Percentiles rank a stretch among this genome's conserved stretches.
Evolutionary conservation across 2,329 filamentous ascomycete species (phyloP).

Genomic region (Penicillium oxalicum): DNA sequence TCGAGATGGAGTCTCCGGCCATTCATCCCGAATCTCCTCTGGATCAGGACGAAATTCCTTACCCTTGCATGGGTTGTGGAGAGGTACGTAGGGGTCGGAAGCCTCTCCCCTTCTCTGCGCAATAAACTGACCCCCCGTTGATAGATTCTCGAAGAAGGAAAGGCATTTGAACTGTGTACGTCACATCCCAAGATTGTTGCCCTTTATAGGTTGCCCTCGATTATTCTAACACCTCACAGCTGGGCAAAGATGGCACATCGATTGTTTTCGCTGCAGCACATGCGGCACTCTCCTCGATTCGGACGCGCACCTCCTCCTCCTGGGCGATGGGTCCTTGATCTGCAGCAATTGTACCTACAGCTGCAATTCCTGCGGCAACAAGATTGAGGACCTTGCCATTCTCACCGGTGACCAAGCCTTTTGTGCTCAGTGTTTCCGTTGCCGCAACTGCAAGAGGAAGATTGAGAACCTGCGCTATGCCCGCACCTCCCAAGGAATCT

Average conservation of each 20-base stretch:
- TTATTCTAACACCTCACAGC: conserved; percentile 49
- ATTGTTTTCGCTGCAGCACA: conserved; percentile 96
- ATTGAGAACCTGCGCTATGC: conserved; percentile 98
- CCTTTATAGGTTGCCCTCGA: too few relatives aligned
- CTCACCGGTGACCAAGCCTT: conserved; percentile 97
- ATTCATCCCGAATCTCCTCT: conserved; percentile 55
- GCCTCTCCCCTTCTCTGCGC: background rate
- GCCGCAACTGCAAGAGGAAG: conserved; percentile 96
- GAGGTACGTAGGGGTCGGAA: conserved; percentile 53
- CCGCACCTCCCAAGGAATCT: conserved; percentile 94
- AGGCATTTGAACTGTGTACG: conserved; percentile 93
- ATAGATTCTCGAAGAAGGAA: conserved; percentile 95
- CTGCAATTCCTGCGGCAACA: conserved; percentile 92
- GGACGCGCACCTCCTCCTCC: conserved; percentile 91
- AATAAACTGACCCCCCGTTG: conserved; percentile 8
- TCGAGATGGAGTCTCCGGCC: conserved; percentile 50
- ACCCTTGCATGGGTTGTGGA: conserved; percentile 88
- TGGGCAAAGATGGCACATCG: conserved; percentile 95
- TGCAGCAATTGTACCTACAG: conserved; percentile 99
- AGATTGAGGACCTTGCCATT: conserved; percentile 97
- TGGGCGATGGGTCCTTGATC: conserved; percentile 95
- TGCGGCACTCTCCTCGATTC: conserved; percentile 95
- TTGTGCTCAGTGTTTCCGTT: conserved; percentile 94
- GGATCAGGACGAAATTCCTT: conserved; percentile 72
- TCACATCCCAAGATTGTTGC: conserved; percentile 2